Conservation (phyloP, 495 filamentous ascomycete genomes). For the Lophiotrema nucula region DNA sequence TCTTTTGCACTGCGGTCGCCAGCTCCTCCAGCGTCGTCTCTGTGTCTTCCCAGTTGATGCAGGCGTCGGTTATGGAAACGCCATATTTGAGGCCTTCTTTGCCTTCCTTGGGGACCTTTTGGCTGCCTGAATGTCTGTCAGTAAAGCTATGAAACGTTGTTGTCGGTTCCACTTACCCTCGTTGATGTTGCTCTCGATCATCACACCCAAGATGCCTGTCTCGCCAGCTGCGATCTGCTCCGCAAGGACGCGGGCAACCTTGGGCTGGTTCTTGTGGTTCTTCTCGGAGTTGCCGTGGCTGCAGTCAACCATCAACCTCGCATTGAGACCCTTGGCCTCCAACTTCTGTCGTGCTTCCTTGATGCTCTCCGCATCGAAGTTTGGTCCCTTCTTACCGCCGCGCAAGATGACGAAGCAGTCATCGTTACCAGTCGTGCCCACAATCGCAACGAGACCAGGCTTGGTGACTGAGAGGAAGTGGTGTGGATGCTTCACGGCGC, state of each 20-base stretch:
- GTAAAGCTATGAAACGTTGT: background rate
- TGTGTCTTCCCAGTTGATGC: constrained; percentile 95
- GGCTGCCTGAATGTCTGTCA: constrained; percentile 58
- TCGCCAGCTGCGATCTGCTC: constrained; percentile 85
- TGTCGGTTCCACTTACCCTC: constrained; percentile 59
- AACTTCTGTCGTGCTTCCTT: constrained; percentile 69
- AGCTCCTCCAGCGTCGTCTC: constrained; percentile 73
- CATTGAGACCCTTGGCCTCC: constrained; percentile 60
- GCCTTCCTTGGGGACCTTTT: constrained; percentile 90
- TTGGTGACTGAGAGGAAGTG: constrained; percentile 99
- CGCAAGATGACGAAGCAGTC: constrained; percentile 98
- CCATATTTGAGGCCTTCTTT: constrained; percentile 88
- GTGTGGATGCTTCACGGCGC: constrained; percentile 86
- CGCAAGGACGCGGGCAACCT: constrained; percentile 78
- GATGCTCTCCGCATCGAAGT: constrained; percentile 87
- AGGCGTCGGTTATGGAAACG: constrained; percentile 96
- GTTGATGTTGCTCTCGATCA: constrained; percentile 97
- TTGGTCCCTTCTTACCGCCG: constrained; percentile 89
- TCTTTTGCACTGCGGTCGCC: constrained; percentile 73
- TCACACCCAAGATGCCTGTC: constrained; percentile 89
- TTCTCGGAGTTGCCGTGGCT: constrained; percentile 95
- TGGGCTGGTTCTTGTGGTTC: constrained; percentile 95
- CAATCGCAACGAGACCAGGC: constrained; percentile 92
- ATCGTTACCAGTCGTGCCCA: constrained; percentile 92
- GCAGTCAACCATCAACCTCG: constrained; percentile 96